These are phyloP conservation scores for Suillus clintonianus DNA, from an alignment of 768 basidiomycete species.

Conservation along the genomic window DNA sequence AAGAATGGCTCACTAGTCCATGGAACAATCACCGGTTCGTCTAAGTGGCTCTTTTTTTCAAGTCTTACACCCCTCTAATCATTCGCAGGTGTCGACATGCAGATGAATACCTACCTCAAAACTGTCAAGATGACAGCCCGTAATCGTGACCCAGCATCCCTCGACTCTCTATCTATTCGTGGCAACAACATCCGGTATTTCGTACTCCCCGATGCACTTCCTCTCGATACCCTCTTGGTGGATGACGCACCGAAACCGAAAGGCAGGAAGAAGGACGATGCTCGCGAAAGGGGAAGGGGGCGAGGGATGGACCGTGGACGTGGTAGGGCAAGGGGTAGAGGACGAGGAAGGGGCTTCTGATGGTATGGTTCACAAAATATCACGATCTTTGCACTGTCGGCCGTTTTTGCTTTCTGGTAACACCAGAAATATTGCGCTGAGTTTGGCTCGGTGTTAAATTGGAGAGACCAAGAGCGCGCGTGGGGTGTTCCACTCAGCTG, in stretches of 20 bases:
- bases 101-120: constrained; percentile 99
- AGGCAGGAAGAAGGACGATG: constrained; percentile 84
- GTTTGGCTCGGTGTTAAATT: too few species aligned
- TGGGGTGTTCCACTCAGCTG: background rate
- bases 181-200: constrained; percentile 98
- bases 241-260: constrained; percentile 98
- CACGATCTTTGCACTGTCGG: background rate
- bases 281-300: constrained; percentile 64
- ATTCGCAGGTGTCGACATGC: constrained; percentile 89
- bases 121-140: constrained; percentile 95
- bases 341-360: constrained; percentile 46
- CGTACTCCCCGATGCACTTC: constrained; percentile 95
- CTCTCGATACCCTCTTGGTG: constrained; percentile 93
- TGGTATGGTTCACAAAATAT: background rate
- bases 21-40: constrained; percentile 93
- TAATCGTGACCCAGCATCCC: constrained; percentile 82
- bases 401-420: background rate
- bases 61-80: constrained; percentile 7
- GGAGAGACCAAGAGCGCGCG: background rate
- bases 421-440: too few species aligned
- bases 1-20: constrained; percentile 98
- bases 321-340: constrained; percentile 56
- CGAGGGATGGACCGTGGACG: constrained; percentile 52
- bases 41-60: background rate
- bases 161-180: constrained; percentile 91